Base-by-base conservation (phyloP, 257 asterid genomes). In the Solanum arcanum region DNA sequence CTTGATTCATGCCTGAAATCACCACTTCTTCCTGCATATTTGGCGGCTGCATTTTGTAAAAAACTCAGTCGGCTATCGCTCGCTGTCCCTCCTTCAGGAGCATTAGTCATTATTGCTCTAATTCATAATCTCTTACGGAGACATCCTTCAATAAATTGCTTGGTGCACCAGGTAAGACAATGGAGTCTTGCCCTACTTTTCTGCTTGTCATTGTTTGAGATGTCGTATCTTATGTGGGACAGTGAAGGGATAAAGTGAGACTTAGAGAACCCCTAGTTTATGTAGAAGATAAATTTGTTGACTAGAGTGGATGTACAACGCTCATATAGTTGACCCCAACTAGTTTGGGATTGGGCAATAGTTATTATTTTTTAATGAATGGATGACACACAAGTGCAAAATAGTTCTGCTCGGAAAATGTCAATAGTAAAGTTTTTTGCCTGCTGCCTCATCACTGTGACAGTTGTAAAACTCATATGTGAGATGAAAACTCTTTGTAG, bases 21-120 rank as follows among this genome's bases (percentile, higher is more conserved):
- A 73, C 92, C 99, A 35, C 98, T 96, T 87, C 98, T 97, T 91
- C 98, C 99, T 14, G 99, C 99, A 23, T 97, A 97, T 92, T 91
- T 96, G 92, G 98, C 98, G 49, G 97, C 99, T 89, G 93, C 99
- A 60, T 97, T 95, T 89, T 95, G 98, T 88, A 97, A 97, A 93
- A 97, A 93, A 89, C 87, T 97, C 91, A 95, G 99, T 87, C 94
- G 98, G 87, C 94, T 97, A 83, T 95, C 97, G 33, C 94, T 95
- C 87, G 88, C 90, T 74, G 92, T 92, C 74, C 97, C 99, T 87
- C 98, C 99, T 41, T 94, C 99, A 42, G 98, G 99, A 88, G 93
- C 95, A 31, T 90, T 97, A 46, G 92, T 97, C 86, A 92, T 93
- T 84, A 88, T 91, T 90, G 98, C 99, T 83, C 90, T 97, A 92